A percentile compares a stretch with the other conserved stretches of the same genome.
These are phyloP conservation scores for Trypanosoma vivax DNA, from an alignment of 208 protist species.

Conservation along the genomic window DNA sequence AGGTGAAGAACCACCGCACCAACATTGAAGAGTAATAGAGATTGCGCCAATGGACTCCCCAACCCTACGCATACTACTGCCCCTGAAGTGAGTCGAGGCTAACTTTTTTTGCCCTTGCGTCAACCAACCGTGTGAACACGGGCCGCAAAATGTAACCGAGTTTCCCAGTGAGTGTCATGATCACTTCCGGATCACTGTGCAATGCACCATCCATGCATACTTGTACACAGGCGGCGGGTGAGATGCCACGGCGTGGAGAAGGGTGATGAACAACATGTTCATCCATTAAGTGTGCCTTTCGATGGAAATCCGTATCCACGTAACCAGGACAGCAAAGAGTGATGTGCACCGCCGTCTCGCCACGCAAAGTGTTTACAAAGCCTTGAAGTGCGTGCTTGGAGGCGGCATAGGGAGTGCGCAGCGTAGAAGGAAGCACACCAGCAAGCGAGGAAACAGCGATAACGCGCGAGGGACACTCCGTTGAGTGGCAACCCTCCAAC, in stretches of 20 bases:
- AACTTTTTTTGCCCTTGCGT: slow-evolving; percentile 57
- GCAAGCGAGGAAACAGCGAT: slow-evolving; percentile 77
- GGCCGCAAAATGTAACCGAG: slow-evolving; percentile 76
- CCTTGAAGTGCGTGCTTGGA: slow-evolving; percentile 86
- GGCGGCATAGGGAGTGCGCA: slow-evolving; percentile 71
- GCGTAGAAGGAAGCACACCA: slow-evolving; percentile 64
- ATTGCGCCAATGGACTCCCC: background rate
- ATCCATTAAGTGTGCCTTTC: slow-evolving; percentile 19
- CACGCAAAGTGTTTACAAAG: slow-evolving; percentile 81
- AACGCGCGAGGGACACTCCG: slow-evolving; percentile 38
- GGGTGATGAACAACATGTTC: slow-evolving; percentile 9
- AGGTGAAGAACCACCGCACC: too few relatives aligned
- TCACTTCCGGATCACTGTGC: slow-evolving; percentile 54
- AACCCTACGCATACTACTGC: slow-evolving; percentile 3
- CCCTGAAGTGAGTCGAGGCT: slow-evolving; percentile 60
- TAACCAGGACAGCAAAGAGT: slow-evolving; percentile 81
- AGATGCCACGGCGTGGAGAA: slow-evolving; percentile 45
- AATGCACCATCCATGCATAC: slow-evolving; percentile 50
- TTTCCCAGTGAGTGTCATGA: slow-evolving; percentile 60
- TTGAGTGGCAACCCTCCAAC: slow-evolving; percentile 31
- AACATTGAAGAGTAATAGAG: too few relatives aligned
- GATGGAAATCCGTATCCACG: slow-evolving; percentile 83
- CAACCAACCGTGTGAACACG: slow-evolving; percentile 55
- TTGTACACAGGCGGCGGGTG: slow-evolving; percentile 40
- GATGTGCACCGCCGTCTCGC: slow-evolving; percentile 62